Evolutionary conservation across 495 filamentous ascomycete species (phyloP).

Genomic region (Viridothelium virens): DNA sequence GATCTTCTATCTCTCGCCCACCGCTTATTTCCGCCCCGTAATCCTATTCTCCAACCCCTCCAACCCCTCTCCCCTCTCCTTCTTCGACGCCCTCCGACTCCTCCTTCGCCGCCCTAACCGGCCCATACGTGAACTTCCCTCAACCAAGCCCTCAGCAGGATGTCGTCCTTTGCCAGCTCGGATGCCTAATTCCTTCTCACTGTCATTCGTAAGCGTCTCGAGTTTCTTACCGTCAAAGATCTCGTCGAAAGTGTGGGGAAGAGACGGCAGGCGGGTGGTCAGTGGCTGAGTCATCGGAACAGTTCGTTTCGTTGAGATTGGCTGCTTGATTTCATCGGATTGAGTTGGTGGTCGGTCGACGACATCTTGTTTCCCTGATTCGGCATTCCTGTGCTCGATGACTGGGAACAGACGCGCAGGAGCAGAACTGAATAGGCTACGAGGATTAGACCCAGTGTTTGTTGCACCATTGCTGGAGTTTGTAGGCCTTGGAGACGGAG

Average conservation of each 20-base stretch:
- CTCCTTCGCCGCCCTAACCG: neutral
- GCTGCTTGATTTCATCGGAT: too few species aligned
- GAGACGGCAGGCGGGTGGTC: neutral
- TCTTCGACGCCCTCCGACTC: neutral
- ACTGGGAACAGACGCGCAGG: neutral
- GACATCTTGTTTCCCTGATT: too few species aligned
- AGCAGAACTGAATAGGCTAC: neutral
- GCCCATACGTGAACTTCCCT: neutral
- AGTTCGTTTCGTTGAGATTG: too few species aligned
- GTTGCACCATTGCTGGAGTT: neutral
- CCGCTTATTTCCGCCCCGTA: neutral
- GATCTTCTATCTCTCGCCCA: too few species aligned
- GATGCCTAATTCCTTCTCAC: neutral
- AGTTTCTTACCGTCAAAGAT: neutral
- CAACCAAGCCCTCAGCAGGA: neutral
- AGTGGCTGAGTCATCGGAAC: too few species aligned
- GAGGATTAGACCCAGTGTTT: neutral
- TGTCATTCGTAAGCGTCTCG: neutral
- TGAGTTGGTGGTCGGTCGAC: too few species aligned
- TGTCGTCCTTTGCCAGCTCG: neutral
- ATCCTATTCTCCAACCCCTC: neutral
- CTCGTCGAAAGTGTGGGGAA: neutral
- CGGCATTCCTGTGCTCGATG: too few species aligned
- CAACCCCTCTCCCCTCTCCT: neutral
- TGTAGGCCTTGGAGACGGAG: neutral